These are phyloP conservation scores for Sporormia fimetaria DNA, from an alignment of 495 filamentous ascomycete species.

Conservation along the genomic window DNA sequence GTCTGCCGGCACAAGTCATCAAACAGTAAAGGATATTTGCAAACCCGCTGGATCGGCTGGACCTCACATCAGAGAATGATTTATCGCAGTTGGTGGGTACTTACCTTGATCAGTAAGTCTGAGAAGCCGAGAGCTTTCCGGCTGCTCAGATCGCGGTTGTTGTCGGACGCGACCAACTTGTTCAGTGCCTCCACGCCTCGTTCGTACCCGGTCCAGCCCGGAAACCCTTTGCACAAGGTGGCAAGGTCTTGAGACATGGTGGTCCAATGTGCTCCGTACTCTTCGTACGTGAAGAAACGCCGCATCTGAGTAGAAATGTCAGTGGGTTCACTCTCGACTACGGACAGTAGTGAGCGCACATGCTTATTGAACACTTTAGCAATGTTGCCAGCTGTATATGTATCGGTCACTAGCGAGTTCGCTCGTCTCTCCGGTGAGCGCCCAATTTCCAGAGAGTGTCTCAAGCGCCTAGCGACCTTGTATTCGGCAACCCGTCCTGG, in stretches of 20 bases:
- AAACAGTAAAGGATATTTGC: slow-evolving; percentile 84
- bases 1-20: slow-evolving; percentile 71
- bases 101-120: slow-evolving; percentile 85
- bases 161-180: slow-evolving; percentile 58
- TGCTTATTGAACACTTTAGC: slow-evolving; percentile 65
- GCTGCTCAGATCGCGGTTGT: slow-evolving; percentile 48
- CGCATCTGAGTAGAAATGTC: slow-evolving; percentile 45
- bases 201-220: slow-evolving; percentile 71
- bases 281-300: slow-evolving; percentile 74
- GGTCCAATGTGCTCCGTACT: slow-evolving; percentile 80
- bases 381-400: slow-evolving; percentile 59
- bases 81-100: slow-evolving; percentile 2
- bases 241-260: slow-evolving; percentile 64
- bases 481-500: slow-evolving; percentile 32
- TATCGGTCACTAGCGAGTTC: slow-evolving; percentile 48
- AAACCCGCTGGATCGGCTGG: slow-evolving; percentile 87
- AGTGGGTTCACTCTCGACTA: background rate
- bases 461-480: slow-evolving; percentile 19
- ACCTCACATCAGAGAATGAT: background rate
- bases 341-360: slow-evolving; percentile 34
- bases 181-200: slow-evolving; percentile 80
- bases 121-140: slow-evolving; percentile 67
- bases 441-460: slow-evolving; percentile 31
- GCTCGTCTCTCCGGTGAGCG: slow-evolving; percentile 22
- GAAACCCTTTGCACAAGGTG: slow-evolving; percentile 53